A percentile compares a stretch with the other conserved stretches of the same genome.
Conservation (phyloP, 495 filamentous ascomycete species). For the Hypoxylon fuscum region DNA sequence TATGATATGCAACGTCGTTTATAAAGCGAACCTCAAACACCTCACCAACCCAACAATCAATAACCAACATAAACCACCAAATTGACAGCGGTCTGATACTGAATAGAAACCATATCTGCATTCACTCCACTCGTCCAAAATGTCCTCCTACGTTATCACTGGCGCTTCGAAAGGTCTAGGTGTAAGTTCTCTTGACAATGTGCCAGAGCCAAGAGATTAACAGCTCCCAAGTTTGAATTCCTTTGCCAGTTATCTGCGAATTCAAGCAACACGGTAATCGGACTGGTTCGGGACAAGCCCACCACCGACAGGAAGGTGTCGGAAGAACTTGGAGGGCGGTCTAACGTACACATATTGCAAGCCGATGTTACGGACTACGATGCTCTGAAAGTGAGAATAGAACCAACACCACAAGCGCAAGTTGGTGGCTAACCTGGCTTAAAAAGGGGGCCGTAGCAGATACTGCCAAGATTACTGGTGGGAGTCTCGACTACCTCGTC, state of each 20-base stretch:
- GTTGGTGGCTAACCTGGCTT: too few species aligned
- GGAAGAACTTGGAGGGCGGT: conserved; percentile 33
- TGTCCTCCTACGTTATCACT: conserved; percentile 15
- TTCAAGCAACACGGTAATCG: conserved; percentile 51
- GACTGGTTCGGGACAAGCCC: conserved; percentile 54
- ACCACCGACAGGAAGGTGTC: conserved; percentile 29
- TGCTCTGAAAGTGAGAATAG: conserved; percentile 44
- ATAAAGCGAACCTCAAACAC: too few species aligned
- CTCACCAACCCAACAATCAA: too few species aligned
- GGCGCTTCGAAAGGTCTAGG: conserved; percentile 54
- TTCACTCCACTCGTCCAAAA: too few species aligned
- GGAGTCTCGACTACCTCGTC: conserved; percentile 58
- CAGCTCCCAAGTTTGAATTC: too few species aligned
- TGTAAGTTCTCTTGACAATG: conserved; percentile 35
- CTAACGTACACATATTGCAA: conserved; percentile 47
- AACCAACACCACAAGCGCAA: too few species aligned
- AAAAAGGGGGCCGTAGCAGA: conserved; percentile 36
- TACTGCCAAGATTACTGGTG: conserved; percentile 43
- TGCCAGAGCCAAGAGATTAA: conserved; percentile 40
- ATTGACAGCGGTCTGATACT: too few species aligned
- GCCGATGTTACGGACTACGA: conserved; percentile 51
- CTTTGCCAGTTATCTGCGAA: conserved; percentile 51
- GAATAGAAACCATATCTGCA: too few species aligned
- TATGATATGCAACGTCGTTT: too few species aligned
- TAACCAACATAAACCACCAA: too few species aligned